Base-by-base conservation (phyloP, 2,329 filamentous ascomycete genomes). In the Talaromyces sp. region DNA sequence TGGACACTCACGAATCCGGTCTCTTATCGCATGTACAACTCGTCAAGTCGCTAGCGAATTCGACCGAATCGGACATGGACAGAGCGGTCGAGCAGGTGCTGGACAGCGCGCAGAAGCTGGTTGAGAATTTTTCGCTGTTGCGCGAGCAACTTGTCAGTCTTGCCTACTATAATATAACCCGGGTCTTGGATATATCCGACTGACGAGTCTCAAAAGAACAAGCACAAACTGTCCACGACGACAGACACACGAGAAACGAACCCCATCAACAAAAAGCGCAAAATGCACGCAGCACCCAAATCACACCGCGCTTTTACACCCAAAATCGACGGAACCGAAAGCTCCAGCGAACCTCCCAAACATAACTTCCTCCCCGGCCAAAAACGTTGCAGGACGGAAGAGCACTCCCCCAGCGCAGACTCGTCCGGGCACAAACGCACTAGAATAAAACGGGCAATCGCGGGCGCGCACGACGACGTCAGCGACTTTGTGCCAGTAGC, bases 11-110 rank as follows among this genome's bases (percentile, higher is more conserved):
- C 24, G 73, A 77, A n/a, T 70, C 65, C 2, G 64, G 76, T 29
- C 66, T 79, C 3, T 66, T 69, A 35, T 74, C 70, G 3, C 77
- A 80, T 61, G 59, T 77, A 2, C 67, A 72, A 52, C 70, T 78
- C 64, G 65, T 78, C 9, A 66, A 71, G 17, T 67, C 70, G 61
- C 66, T 78, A 2, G 69, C 71, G 54, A 62, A 63, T 7, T 70
- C 75, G 50, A 63, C 72, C 10, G 61, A 64, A 4, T 10, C 31
- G 62, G 63, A 7, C 70, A 72, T 35, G 68, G 70, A 12, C 69
- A 65, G 41, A 67, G 65, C 12, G 6, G 66, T 79, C 3, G 69
- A 70, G 1, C 65, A 69, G 7, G 75, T 78, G 68, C 63, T 78
- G 17, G 70, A 74, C 29, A 73, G 72, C 61, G 75, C 75, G 3